Base-by-base conservation (phyloP, 1,284 basidiomycete genomes). In the Mycena sp. region DNA sequence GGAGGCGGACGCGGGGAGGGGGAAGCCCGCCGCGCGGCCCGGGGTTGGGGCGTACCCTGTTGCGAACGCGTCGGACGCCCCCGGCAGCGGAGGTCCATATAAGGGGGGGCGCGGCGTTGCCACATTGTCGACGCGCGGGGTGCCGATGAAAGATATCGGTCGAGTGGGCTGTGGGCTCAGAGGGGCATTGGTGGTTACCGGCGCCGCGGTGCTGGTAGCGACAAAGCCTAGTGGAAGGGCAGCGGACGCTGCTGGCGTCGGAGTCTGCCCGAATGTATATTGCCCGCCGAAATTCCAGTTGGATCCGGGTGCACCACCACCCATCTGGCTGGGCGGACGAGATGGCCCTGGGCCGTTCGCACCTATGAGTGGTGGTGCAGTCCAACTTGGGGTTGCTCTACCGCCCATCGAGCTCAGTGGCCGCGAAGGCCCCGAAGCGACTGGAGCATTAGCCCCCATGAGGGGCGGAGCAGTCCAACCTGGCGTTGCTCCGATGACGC, bases 261-360 rank as follows among this genome's bases (percentile, higher is more conserved):
- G 28, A 21, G 25, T 53, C 44, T 63, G 61, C 14, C 51, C 61
- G n/a, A 63, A 63, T 4, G 32, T 26, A 30, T 58, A 63, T 17
- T 25, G 28, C 6, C 56, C 61, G 17, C 45, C 40, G n/a, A 58
- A 46, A 14, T 37, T 30, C 61, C 61, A 55, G 19, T 41, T 49
- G 5, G 54, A 4, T 3, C 23, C 32, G 16, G 44, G 10, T 25
- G 50, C 58, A n/a, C n/a, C n/a, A n/a, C n/a, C n/a, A n/a, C n/a
- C n/a, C n/a, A n/a, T n/a, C 12, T 23, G 12, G 25, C 21, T 43
- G 17, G 44, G 26, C 11, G 14, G 5, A 21, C 21, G 26, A 21
- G 44, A 17, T 7, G 44, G 23, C 44, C 25, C 14, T 21, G 14
- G 44, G 9, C 16, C 40, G 19, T 41, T 17, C 40, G 9, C 9